Percentiles rank a stretch among this genome's conserved stretches.
Conservation (phyloP, 805 yeast species). For the Priceomyces haplophilus region DNA sequence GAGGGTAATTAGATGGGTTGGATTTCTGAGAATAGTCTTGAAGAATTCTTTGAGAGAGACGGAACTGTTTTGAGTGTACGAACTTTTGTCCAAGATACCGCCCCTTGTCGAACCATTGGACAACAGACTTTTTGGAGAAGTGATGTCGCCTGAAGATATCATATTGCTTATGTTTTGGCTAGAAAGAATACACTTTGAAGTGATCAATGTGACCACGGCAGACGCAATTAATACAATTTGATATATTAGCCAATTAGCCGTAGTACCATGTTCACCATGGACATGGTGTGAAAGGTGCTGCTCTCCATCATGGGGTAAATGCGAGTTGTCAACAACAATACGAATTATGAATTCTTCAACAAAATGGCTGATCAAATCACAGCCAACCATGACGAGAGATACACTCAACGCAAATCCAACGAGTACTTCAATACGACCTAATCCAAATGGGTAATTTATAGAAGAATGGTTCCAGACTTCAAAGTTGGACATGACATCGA, state of each 20-base stretch:
- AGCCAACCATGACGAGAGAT: slow-evolving; percentile 84
- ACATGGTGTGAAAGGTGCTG: slow-evolving; percentile 39
- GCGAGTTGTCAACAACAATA: slow-evolving; percentile 30
- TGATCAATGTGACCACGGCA: slow-evolving; percentile 26
- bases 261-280: slow-evolving; percentile 26
- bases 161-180: slow-evolving; percentile 33
- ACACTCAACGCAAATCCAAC: slow-evolving; percentile 85
- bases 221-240: slow-evolving; percentile 23
- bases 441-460: slow-evolving; percentile 84
- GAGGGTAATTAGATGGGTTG: slow-evolving; percentile 47
- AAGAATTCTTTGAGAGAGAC: slow-evolving; percentile 10
- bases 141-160: slow-evolving; percentile 23
- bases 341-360: slow-evolving; percentile 66
- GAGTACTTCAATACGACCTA: slow-evolving; percentile 85
- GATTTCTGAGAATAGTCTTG: slow-evolving; percentile 28
- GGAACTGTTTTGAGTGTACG: neutral
- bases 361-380: slow-evolving; percentile 84
- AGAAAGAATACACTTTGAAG: slow-evolving; percentile 34
- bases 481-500: slow-evolving; percentile 82
- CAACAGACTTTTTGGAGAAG: slow-evolving; percentile 8
- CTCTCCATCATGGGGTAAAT: slow-evolving; percentile 14
- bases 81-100: slow-evolving; percentile 6
- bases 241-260: slow-evolving; percentile 29
- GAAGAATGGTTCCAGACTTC: slow-evolving; percentile 87
- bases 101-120: slow-evolving; percentile 6